These are phyloP conservation scores for Tetratostichococcus sp. DNA, from an alignment of 139 green algal genomes.

Conservation along the genomic window DNA sequence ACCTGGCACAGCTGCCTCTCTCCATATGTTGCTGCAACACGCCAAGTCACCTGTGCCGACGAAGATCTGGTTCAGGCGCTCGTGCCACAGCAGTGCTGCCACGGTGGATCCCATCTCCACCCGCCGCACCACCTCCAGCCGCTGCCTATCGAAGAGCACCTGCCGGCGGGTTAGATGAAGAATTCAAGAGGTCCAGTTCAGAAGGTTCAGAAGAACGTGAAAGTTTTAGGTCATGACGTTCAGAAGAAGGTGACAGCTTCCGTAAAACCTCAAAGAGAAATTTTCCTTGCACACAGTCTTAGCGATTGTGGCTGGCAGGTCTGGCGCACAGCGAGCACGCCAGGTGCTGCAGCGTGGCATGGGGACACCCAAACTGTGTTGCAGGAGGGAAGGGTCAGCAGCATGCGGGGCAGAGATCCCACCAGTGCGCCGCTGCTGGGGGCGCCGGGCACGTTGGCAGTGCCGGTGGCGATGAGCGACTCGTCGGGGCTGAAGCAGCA, in stretches of 20 bases:
- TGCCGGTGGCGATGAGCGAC: constrained; percentile 69
- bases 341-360: no score
- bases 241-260: no score
- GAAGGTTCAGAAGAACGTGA: not conserved
- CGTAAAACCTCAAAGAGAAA: no score
- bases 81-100: constrained; percentile 78
- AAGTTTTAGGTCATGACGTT: no score
- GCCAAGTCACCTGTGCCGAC: constrained; percentile 57
- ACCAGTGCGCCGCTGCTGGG: constrained; percentile 15
- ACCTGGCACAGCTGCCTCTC: no score
- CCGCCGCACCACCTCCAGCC: constrained; percentile 34
- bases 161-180: not conserved
- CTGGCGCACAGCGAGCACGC: no score
- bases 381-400: not conserved
- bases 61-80: constrained; percentile 90
- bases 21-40: no score
- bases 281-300: no score
- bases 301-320: no score
- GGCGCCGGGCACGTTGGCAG: not conserved
- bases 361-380: no score
- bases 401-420: not conserved
- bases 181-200: not conserved
- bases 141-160: not conserved
- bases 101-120: constrained; percentile 56
- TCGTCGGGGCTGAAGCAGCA: constrained; percentile 83